Base-by-base conservation (phyloP, 1,284 basidiomycete species). In the Ustilago cynodontis region DNA sequence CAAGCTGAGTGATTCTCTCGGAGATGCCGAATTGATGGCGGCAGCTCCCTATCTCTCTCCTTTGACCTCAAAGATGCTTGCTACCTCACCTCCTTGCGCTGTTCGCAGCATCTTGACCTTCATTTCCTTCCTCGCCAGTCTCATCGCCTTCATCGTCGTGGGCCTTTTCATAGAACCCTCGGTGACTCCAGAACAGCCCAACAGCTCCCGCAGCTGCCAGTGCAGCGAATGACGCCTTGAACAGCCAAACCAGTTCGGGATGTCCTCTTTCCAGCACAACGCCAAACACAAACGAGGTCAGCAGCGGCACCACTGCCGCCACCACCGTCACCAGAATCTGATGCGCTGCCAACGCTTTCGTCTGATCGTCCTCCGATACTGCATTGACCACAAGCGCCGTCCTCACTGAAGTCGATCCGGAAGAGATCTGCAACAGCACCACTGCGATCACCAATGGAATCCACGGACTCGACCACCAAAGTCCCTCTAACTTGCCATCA, bases 331-430 rank as follows among this genome's bases (percentile, higher is more conserved):
- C 77, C 1, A 82, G 59, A 11, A 82, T 79, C 66, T 82, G 81
- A 49, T 81, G 79, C 0, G 81, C 81, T 37, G 79, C 79, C 13
- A 82, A 50, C 18, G 81, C 79, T 35, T 77, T 75, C 4, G 73
- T 74, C 66, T 82, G 79, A 20, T 79, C 68, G 7, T 77, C 66
- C 33, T 78, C 73, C 1, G 77, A 66, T 3, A 81, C 79, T 0
- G 77, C 75, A 51, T 81, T 81, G 7, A 82, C 81, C 29, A 82
- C 66, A 41, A 82, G 50, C 3, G 81, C 81, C 1, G 81, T 82
- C 2, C 81, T 56, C 5, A 82, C 54, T n/a, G 74, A 80, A 0
- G 77, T 71, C 11, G 79, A 71, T 16, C 81, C 81, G 1, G 77
- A 67, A 22, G 71, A 76, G 55, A 82, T 65, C 33, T 82, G 77